Base-by-base conservation (phyloP, 257 asterid species). In the Solanum commersonii region DNA sequence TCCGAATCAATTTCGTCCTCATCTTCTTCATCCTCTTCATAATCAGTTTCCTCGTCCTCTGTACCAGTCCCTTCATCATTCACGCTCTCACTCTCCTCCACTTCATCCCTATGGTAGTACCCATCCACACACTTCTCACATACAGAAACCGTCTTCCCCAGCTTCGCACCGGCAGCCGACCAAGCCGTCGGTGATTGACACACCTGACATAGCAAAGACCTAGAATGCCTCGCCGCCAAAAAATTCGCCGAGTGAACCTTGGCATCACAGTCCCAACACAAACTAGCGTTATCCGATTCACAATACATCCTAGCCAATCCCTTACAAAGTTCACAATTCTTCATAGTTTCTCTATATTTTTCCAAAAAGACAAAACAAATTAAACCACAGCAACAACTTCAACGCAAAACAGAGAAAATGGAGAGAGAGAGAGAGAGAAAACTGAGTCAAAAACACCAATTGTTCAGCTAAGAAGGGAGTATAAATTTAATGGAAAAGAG, bases 261-360 rank as follows among this genome's bases (percentile, higher is more conserved):
- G n/a, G 92, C 93, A 89, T 96, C 99, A 93, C 99, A 96, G 88
- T 87, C 89, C 97, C 97, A 93, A 86, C 99, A 96, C 42, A 96
- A 89, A 72, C 89, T 88, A 25, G 98, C 98, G 88, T 89, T 92
- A 88, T 96, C 99, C 8, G 99, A 93, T 6, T 92, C 97, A 85
- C 99, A 96, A 93, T 91, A 90, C 87, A 92, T 87, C 90, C 90
- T 89, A 29, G 98, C 98, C 90, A 83, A 79, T 15, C 84, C 90
- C 56, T 87, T 87, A 88, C 98, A 96, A 23, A 96, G 89, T 87
- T 93, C 98, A 37, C 98, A 96, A 44, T 71, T 87, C 89, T 90
- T 91, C 97, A 89, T 93, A 87, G 31, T 67, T 60, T 72, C 34
- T 72, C 49, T 22, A 22, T 60, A 16, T 59, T 71, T 67, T 83